These are phyloP conservation scores for Cystobasidium pallidum DNA, from an alignment of 1,284 basidiomycete genomes.

Conservation along the genomic window DNA sequence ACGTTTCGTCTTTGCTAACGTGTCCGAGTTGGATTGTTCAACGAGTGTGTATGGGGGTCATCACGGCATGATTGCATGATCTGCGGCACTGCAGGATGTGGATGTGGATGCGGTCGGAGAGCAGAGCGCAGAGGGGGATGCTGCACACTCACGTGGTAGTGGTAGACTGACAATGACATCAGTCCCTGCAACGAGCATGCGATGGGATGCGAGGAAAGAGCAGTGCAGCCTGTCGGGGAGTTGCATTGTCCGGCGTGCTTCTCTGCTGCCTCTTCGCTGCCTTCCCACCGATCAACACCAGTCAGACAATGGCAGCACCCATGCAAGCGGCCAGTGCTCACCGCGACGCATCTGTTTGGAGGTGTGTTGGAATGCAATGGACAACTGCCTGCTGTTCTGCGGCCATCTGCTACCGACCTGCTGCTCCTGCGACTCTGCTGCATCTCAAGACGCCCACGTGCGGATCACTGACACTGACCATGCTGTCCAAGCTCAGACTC, in stretches of 20 bases:
- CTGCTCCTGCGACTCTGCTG: no score
- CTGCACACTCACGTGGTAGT: background rate
- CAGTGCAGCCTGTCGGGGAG: no score
- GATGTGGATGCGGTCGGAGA: background rate
- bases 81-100: no score
- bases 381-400: constrained; percentile 11
- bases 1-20: background rate
- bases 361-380: background rate
- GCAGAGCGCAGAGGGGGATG: background rate
- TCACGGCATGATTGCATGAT: background rate
- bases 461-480: background rate
- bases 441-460: no score
- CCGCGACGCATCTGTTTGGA: constrained; percentile 12
- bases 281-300: background rate
- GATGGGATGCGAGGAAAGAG: no score
- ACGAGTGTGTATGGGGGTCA: no score
- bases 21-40: constrained; percentile 23
- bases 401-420: no score
- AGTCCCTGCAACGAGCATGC: no score
- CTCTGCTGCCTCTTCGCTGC: no score
- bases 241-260: no score
- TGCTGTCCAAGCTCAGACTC: constrained; percentile 28
- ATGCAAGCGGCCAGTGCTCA: constrained; percentile 10
- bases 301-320: background rate
- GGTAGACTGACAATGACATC: no score